Evolutionary conservation across 345 rosid genomes (phyloP).

Genomic region (Syzygium grande): DNA sequence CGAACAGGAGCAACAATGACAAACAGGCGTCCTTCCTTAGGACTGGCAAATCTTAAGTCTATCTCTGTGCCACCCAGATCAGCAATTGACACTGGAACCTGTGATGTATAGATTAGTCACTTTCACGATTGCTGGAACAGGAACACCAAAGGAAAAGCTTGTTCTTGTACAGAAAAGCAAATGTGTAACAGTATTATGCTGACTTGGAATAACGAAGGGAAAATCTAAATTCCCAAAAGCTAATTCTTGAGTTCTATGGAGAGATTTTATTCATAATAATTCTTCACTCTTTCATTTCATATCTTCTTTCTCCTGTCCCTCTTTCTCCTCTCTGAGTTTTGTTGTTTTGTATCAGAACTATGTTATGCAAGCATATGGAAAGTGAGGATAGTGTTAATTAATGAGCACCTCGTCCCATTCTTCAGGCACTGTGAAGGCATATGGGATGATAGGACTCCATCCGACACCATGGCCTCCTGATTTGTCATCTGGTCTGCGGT

Average conservation of each 20-base stretch:
- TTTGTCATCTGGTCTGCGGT: constrained; percentile 89
- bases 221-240: not conserved
- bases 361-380: not conserved
- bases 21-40: constrained; percentile 76
- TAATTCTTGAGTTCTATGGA: not conserved
- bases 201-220: not conserved
- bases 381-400: not conserved
- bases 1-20: constrained; percentile 95
- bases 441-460: constrained; percentile 96
- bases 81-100: constrained; percentile 96
- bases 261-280: not conserved
- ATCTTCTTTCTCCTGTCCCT: not conserved
- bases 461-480: constrained; percentile 99
- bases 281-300: not conserved
- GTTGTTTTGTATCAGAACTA: not conserved
- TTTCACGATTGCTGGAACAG: not conserved
- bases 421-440: constrained; percentile 58
- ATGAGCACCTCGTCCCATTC: constrained; percentile 76
- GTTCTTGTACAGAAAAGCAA: not conserved
- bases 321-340: not conserved
- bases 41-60: constrained; percentile 75
- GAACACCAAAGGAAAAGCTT: not conserved
- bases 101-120: not conserved
- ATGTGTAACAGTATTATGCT: not conserved
- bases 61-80: constrained; percentile 98